Percentiles rank a stretch among this genome's conserved stretches.
Evolutionary conservation across 129 eudicot genomes (phyloP).

Genomic region (Oenanthe sinensis): DNA sequence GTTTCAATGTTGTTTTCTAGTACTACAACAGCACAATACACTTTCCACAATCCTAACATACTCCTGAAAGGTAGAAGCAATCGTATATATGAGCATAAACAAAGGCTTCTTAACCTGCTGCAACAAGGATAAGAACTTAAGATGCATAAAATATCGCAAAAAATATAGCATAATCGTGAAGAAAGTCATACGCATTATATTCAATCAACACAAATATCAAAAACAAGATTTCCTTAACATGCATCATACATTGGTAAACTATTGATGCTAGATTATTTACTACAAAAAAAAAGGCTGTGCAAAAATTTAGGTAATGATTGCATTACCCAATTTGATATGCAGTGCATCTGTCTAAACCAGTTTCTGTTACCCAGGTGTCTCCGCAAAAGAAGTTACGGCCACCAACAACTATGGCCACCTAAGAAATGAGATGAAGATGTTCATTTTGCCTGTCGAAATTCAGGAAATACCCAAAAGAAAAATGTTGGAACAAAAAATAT

Average conservation of each 20-base stretch:
- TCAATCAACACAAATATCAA: not conserved
- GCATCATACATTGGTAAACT: not conserved
- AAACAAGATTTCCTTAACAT: not conserved
- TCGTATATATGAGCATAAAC: not conserved
- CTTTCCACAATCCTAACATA: not conserved
- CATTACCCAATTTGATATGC: slow-evolving; percentile 94
- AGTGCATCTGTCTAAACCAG: slow-evolving; percentile 83
- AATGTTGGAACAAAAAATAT: not conserved
- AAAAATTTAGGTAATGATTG: not conserved
- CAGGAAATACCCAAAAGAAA: slow-evolving; percentile 7
- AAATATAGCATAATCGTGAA: not conserved
- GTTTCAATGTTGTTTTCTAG: not conserved
- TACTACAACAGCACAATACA: not conserved
- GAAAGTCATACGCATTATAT: not conserved
- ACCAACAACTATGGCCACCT: slow-evolving; percentile 99
- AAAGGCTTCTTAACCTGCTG: not conserved
- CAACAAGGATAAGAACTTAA: not conserved
- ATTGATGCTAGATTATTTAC: not conserved
- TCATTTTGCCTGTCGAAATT: slow-evolving; percentile 10
- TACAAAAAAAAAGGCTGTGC: not conserved
- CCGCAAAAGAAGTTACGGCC: slow-evolving; percentile 99
- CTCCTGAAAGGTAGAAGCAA: not conserved
- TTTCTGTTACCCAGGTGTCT: slow-evolving; percentile 77
- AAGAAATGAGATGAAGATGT: slow-evolving; percentile 6
- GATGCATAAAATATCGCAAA: not conserved